Percentiles rank a stretch among this genome's conserved stretches.
Evolutionary conservation across 2,329 filamentous ascomycete genomes (phyloP).

Genomic region (Ceratocystis cacaofunesta): DNA sequence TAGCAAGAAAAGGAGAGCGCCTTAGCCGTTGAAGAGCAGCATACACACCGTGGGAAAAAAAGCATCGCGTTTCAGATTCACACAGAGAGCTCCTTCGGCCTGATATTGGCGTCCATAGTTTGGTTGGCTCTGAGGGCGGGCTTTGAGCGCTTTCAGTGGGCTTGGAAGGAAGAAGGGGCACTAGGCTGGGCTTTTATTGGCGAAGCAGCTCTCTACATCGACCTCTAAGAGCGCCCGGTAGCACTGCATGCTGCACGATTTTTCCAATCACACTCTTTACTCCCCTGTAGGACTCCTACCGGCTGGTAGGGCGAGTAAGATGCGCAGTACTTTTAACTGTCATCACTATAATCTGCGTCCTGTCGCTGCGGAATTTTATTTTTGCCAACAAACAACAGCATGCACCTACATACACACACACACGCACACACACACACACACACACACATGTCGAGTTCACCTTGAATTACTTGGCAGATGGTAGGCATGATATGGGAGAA

Average conservation of each 20-base stretch:
- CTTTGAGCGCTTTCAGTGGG: background rate
- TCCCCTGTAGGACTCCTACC: background rate
- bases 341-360: background rate
- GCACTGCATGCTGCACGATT: background rate
- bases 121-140: background rate
- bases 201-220: background rate
- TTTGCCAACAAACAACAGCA: background rate
- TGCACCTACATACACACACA: too few relatives aligned
- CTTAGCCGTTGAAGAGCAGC: background rate
- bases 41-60: background rate
- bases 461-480: too few relatives aligned
- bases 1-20: background rate
- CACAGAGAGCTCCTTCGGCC: background rate
- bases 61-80: background rate
- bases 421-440: too few relatives aligned
- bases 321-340: background rate
- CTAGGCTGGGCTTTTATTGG: background rate
- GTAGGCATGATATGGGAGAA: too few relatives aligned
- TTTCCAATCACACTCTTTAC: background rate
- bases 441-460: too few relatives aligned
- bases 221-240: background rate
- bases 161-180: background rate
- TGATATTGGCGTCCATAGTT: background rate
- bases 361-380: background rate
- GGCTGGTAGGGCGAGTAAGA: background rate